These are phyloP conservation scores for Malassezia arunalokei DNA, from an alignment of 1,284 basidiomycete species.

Conservation along the genomic window DNA sequence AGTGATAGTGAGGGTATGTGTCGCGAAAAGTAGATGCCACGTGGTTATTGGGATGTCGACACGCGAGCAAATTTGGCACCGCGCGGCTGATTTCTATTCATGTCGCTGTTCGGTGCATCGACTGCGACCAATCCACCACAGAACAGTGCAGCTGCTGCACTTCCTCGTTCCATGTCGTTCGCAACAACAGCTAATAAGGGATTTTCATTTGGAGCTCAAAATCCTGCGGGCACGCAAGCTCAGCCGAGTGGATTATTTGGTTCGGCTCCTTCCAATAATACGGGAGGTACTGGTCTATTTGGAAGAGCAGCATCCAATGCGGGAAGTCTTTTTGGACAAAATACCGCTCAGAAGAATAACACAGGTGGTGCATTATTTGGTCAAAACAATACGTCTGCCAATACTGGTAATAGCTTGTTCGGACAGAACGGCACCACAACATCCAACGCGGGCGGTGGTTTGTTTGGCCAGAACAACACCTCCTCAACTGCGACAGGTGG, in stretches of 20 bases:
- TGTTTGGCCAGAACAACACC: conserved; percentile 18
- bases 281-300: background rate
- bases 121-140: background rate
- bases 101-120: conserved; percentile 14
- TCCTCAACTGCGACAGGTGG: conserved; percentile 17
- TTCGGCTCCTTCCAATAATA: background rate
- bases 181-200: background rate
- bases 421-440: background rate
- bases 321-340: conserved; percentile 1
- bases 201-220: conserved; percentile 10
- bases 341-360: background rate
- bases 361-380: conserved; percentile 19
- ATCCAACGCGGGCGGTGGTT: conserved; percentile 5
- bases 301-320: background rate
- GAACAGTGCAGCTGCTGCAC: background rate
- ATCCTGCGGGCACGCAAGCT: background rate
- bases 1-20: background rate
- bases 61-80: background rate
- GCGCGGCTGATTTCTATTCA: background rate
- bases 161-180: conserved; percentile 10
- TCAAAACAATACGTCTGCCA: background rate
- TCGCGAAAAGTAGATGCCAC: background rate
- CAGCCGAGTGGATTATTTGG: conserved; percentile 4
- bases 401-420: background rate
- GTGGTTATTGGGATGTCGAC: background rate